Base-by-base conservation (phyloP, 192 early-diverging fungal species). In the Geranomyces michiganensis region DNA sequence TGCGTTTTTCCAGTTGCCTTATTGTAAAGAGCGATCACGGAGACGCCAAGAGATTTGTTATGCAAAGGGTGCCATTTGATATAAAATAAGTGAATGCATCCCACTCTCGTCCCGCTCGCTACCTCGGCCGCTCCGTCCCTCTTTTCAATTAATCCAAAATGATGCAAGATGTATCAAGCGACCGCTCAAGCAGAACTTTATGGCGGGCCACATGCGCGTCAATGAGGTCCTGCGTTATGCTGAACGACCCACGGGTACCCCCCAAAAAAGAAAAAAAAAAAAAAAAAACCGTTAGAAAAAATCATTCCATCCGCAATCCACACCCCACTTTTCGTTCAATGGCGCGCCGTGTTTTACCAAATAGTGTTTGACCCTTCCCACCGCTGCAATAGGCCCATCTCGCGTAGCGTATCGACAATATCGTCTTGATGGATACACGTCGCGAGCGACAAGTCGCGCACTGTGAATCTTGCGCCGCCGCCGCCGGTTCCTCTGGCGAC, bases 391-490 rank as follows among this genome's bases (percentile, higher is more conserved):
- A 92, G 72, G 0, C 81, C 88, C 77, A 89, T 76, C 19, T 76
- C 73, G 68, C 91, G 85, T 32, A 97, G 80, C 0, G 92, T 91
- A 10, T 88, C 84, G 21, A 95, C 82, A 58, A 97, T 81, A 76
- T 97, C 96, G 67, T 95, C 90, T 15, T 84, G 66, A 0, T 88
- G 88, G 83, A 97, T 91, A 17, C 90, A 84, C 12, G 94, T 96
- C 55, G 77, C 53, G 21, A 69, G 49, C 46, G 89, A 86, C 15
- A 96, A 62, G 26, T 89, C 84, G 61, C 71, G 45, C 58, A 89
- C 29, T 33, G 83, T 60, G 65, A 88, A 33, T 70, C 53, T 24
- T 36, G 64, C 46, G 3, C 56, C 55, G 36, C 10, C 10, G 5
- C 36, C 36, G 3, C 36, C 36, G 10, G 36, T n/a, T n/a, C n/a